These are phyloP conservation scores for Chrysosporium keratinophilum DNA, from an alignment of 2,329 filamentous ascomycete species.

Conservation along the genomic window DNA sequence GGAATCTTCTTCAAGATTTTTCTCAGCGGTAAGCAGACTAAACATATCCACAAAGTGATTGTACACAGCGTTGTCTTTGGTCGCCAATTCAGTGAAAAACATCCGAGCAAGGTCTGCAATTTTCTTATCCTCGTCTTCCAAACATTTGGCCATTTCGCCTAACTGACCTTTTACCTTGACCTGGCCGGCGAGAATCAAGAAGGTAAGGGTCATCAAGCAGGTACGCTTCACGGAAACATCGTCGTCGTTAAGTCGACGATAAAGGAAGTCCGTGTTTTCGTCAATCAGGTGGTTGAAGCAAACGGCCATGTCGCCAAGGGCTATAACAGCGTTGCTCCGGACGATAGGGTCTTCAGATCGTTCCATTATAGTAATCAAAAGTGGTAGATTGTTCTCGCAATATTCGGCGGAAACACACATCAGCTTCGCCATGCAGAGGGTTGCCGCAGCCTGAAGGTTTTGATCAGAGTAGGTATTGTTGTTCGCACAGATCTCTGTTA, in stretches of 20 bases:
- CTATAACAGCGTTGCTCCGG: slow-evolving; percentile 91
- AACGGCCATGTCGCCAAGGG: slow-evolving; percentile 95
- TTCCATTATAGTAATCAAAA: slow-evolving; percentile 97
- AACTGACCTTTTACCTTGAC: slow-evolving; percentile 99
- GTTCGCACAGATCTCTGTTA: slow-evolving; percentile 86
- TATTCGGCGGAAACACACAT: slow-evolving; percentile 98
- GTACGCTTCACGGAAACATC: slow-evolving; percentile 91
- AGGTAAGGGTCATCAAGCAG: slow-evolving; percentile 95
- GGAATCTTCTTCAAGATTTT: slow-evolving; percentile 68
- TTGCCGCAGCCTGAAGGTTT: slow-evolving; percentile 83
- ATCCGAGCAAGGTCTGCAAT: slow-evolving; percentile 90
- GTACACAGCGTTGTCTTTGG: slow-evolving; percentile 97
- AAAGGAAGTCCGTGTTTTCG: slow-evolving; percentile 97
- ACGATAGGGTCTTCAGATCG: slow-evolving; percentile 85
- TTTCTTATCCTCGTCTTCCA: slow-evolving; percentile 89
- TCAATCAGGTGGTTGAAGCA: slow-evolving; percentile 99
- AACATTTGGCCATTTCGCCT: slow-evolving; percentile 97
- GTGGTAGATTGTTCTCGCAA: slow-evolving; percentile 81
- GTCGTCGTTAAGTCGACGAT: slow-evolving; percentile 78
- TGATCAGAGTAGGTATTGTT: slow-evolving; percentile 86
- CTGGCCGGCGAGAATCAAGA: slow-evolving; percentile 90
- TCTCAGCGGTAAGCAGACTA: slow-evolving; percentile 74
- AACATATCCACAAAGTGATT: slow-evolving; percentile 99
- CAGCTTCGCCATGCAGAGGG: slow-evolving; percentile 88
- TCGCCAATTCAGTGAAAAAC: slow-evolving; percentile 97